Percentiles rank a stretch among this genome's conserved stretches.
phyloP scores from a whole-genome alignment of 805 yeast genomes.

The Lachancea fermentati region DNA sequence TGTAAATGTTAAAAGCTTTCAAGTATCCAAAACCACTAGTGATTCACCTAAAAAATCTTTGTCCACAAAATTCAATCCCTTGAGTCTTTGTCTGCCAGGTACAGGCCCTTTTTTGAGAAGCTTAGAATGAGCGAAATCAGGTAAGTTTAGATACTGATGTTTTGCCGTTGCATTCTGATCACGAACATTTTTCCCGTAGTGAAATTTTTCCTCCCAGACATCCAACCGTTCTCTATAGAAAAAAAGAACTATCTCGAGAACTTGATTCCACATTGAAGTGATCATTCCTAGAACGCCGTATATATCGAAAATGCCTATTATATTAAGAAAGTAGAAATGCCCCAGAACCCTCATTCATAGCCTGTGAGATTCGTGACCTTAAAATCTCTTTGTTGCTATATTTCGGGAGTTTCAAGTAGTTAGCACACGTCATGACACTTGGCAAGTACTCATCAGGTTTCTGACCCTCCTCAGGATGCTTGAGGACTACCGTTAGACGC shows the following conservation, averaged over 20 bases:
- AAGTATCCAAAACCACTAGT: too few relatives aligned
- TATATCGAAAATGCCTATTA: background rate
- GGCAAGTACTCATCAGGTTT: constrained; percentile 79
- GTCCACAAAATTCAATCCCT: too few relatives aligned
- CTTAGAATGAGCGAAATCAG: too few relatives aligned
- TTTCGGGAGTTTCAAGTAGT: constrained; percentile 83
- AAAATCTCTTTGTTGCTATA: constrained; percentile 62
- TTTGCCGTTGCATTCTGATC: background rate
- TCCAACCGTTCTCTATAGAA: background rate
- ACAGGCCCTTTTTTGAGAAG: too few relatives aligned
- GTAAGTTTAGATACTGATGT: background rate
- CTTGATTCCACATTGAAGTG: too few relatives aligned
- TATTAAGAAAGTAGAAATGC: constrained; percentile 69
- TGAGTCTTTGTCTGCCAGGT: too few relatives aligned
- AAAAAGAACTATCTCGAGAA: background rate
- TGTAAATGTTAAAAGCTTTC: too few relatives aligned
- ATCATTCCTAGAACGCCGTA: background rate
- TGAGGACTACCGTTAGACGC: constrained; percentile 78
- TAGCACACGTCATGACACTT: constrained; percentile 98
- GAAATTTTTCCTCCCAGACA: background rate
- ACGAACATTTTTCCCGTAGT: background rate
- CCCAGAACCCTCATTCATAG: constrained; percentile 83
- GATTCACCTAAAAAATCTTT: too few relatives aligned
- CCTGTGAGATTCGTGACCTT: constrained; percentile 53
- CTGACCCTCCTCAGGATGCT: constrained; percentile 66